Base-by-base conservation (phyloP, 495 filamentous ascomycete species). In the Annulohypoxylon stygium region DNA sequence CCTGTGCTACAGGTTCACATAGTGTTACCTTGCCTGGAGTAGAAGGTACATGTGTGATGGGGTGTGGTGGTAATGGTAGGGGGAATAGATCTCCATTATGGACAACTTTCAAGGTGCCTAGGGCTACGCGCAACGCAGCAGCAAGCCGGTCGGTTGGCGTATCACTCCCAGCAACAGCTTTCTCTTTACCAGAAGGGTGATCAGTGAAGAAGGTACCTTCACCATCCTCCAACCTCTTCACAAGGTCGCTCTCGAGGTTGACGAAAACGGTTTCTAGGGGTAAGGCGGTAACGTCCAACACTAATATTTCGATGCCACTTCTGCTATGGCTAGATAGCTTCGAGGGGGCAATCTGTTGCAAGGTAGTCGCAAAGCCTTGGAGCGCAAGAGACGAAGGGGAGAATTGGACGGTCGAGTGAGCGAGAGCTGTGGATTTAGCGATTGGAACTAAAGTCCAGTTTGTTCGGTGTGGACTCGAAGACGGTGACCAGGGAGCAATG, bases 391-490 rank as follows among this genome's bases (percentile, higher is more conserved):
- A 91, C 9, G 89, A 87, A 23, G 93, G 89, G n/a, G 95, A 93
- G 75, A 97, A 94, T 55, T 93, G 88, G 14, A 97, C 84, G 2
- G 93, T 95, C 1, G 89, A 92, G 64, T 92, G 89, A 16, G 90
- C 86, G 45, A 92, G 84, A 12, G 85, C 84, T 41, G 83, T 83
- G 23, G 88, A 89, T 61, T 81, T 80, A 4, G 86, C 87, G 39
- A 97, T 90, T 11, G 95, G 93, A 33, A 99, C 87, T 54, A 98
- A 87, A 0, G 93, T 93, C 96, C 96, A 99, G 12, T 85, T 82
- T 26, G 86, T 85, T 50, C 89, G 86, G 79, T 93, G 88, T 48
- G 91, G 84, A 2, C 89, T 77, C 48, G 87, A 82, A 53, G 84
- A 85, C 10, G 94, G 92, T 3, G 89, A 83, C 87, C 93, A 94